phyloP scores from a whole-genome alignment of 768 basidiomycete species.

The Suillus plorans region DNA sequence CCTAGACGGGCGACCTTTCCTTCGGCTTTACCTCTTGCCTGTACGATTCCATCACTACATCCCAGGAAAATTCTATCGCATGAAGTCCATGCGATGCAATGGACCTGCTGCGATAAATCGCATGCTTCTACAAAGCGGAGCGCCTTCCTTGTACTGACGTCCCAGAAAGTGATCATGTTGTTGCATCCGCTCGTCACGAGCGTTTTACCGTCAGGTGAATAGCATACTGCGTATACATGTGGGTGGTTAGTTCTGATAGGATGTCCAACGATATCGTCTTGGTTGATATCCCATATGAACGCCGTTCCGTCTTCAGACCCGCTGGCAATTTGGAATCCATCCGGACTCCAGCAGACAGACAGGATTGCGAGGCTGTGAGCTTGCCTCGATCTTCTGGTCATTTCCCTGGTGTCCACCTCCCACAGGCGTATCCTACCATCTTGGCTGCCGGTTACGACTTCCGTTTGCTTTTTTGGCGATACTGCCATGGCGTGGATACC shows the following conservation, averaged over 20 bases:
- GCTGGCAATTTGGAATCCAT: background rate
- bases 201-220: background rate
- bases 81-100: background rate
- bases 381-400: background rate
- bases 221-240: background rate
- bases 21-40: background rate
- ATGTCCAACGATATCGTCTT: background rate
- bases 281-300: background rate
- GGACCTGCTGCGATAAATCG: background rate
- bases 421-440: background rate
- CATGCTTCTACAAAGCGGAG: background rate
- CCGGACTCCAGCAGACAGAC: conserved; percentile 1
- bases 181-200: background rate
- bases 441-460: background rate
- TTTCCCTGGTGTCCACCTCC: background rate
- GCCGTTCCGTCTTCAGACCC: conserved; percentile 1
- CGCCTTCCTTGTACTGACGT: background rate
- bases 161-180: background rate
- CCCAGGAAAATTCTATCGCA: background rate
- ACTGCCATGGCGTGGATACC: background rate
- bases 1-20: background rate
- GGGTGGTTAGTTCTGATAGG: background rate
- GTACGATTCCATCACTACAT: background rate
- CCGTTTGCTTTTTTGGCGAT: background rate
- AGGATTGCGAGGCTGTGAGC: background rate